phyloP scores from a whole-genome alignment of 257 asterid genomes.

The Salvia miltiorrhiza region DNA sequence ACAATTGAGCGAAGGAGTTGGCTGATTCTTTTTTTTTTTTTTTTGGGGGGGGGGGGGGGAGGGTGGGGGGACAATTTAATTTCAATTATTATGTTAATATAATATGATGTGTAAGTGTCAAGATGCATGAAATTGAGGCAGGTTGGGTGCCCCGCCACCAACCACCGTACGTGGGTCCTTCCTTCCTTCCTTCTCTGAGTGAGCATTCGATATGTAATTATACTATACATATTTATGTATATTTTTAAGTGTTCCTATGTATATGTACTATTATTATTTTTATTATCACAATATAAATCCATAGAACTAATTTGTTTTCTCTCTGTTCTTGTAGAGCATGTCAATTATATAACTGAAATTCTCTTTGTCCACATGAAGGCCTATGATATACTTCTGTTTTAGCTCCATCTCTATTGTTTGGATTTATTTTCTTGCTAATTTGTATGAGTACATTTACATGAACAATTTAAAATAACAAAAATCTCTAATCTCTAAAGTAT shows the following conservation, averaged over 20 bases:
- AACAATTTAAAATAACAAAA: no score
- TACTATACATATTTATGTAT: no score
- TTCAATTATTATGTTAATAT: background rate
- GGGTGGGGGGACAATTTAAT: no score
- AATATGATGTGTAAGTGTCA: background rate
- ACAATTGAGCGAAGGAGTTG: background rate
- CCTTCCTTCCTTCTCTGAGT: background rate
- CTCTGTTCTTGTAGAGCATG: background rate
- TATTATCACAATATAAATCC: background rate
- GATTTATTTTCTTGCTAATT: no score
- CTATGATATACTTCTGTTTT: no score
- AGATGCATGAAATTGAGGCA: background rate
- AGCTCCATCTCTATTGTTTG: no score
- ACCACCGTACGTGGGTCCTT: no score
- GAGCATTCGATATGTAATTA: no score
- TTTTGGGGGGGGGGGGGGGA: no score
- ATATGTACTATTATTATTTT: background rate
- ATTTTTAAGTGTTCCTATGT: no score
- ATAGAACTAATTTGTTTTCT: background rate
- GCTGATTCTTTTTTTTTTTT: background rate
- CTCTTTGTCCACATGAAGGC: background rate
- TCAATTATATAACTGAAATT: background rate
- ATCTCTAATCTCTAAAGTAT: no score
- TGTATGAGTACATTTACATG: no score
- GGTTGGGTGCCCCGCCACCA: background rate